Evolutionary conservation across 2,329 filamentous ascomycete species (phyloP), one percentile per base, ranked within the genome.

Genomic region (Trichoderma harzianum): DNA sequence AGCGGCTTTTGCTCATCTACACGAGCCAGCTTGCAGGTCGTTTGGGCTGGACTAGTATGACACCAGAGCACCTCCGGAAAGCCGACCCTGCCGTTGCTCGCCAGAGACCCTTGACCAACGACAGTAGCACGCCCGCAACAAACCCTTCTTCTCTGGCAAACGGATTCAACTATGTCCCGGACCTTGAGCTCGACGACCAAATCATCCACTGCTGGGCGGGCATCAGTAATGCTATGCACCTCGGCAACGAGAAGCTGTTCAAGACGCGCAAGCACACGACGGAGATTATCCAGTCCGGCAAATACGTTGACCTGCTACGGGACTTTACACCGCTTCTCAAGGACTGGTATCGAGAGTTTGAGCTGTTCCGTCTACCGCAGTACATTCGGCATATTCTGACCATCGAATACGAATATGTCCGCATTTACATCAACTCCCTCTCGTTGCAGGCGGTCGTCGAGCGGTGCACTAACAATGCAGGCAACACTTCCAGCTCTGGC

Each of bases 401-500:
- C 8, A 98, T 98, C 75, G 96, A 99, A 83, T 98, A 96, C 78
- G 94, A 98, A 78, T 98, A 98, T 79, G 94, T 95, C 30, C 90
- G 95, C 77, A 92, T 98, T 65, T 98, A 98, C 79, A 89, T 98
- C 83, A 98, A 98, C 80, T 97, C 95, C 1, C 86, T 99, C 2
- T 95, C 95, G 2, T 85, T 99, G 2, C 96, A 99, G 82, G 96
- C 96, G 26, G 94, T 98, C 4, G 94, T 98, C 7, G 95, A 98
- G 81, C 90, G 95, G 73, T 97, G 93, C 82, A 95, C 94, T 7
- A 94, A 88, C 73, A 92, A 95, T 74, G 90, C 91, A 24, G 84
- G 83, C 12, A 84, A 85, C 72, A 82, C 81, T n/a, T 79, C 82
- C 16, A 77, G 78, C 6, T 79, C 80, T 6, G 82, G 79, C 60